Evolutionary conservation across 805 yeast genomes (phyloP), one percentile per base, ranked within the genome.

Genomic region (Metschnikowia noctiluminum): DNA sequence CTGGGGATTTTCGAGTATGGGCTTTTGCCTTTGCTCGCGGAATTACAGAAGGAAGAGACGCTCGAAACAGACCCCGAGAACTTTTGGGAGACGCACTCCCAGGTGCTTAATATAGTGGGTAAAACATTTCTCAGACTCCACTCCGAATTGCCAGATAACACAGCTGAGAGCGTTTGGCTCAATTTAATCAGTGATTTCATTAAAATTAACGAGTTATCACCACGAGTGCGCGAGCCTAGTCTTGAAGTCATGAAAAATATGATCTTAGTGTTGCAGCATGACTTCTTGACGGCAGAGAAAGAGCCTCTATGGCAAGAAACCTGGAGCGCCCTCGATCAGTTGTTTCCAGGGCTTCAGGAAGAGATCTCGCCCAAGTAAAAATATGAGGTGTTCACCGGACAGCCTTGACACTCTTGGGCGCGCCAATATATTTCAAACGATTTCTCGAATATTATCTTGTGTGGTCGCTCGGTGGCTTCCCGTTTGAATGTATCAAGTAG

Each of bases 1-100:
- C 66, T 69, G 27, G 84, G 81, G 7, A 59, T 88, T 4, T 84
- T 90, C 52, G 90, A 86, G 40, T 77, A 77, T 37, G 92, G 91
- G 1, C 71, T 92, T 35, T 78, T 89, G 61, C 90, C 97, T 12
- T 71, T 89, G 42, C 69, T 89, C 32, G 73, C 79, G 27, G 87
- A 84, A 51, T 73, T 87, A 31, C 73, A 85, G 46, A 82, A 82
- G 54, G 84, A 85, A 0, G 90, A 85, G 35, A 76, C 74, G 1
- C 50, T 73, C 31, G 69, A 64, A 47, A 82, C 86, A 1, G 94
- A 87, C 59, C 71, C 74, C 1, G 61, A 63, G 6, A 90, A 89
- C 2, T 85, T 84, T 78, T 71, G 74, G 7, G 74, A 71, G 49
- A 84, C 94, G 0, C 84, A 89, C 44, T 71, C 77, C 44, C 89